Evolutionary conservation across 139 green algal species (phyloP).

Genomic region (Limnomonas spitsbergensis): DNA sequence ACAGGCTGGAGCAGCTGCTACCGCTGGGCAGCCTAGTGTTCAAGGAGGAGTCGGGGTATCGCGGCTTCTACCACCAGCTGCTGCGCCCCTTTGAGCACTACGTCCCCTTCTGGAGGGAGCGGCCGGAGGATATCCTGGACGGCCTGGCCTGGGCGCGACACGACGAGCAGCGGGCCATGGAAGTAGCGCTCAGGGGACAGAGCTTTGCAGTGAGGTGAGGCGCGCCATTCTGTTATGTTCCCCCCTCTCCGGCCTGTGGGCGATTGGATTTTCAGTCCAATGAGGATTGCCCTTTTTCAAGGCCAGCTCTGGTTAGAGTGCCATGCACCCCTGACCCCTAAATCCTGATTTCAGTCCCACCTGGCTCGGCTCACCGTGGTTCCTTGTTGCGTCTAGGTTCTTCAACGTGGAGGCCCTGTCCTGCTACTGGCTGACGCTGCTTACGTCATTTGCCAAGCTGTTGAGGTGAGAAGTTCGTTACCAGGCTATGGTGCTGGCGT

Average conservation of each 20-base stretch:
- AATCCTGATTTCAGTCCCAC: neutral
- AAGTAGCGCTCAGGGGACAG: slow-evolving; percentile 23
- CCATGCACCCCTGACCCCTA: neutral
- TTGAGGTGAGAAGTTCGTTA: slow-evolving; percentile 3
- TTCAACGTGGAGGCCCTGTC: neutral
- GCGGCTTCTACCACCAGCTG: no score
- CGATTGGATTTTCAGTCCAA: neutral
- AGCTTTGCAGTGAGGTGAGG: slow-evolving; percentile 14
- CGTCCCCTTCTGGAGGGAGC: slow-evolving; percentile 4
- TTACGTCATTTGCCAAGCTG: neutral
- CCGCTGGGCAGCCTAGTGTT: no score
- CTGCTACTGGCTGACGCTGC: slow-evolving; percentile 18
- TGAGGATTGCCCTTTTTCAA: no score
- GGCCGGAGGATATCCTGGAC: slow-evolving; percentile 21
- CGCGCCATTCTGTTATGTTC: no score
- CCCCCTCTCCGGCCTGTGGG: neutral
- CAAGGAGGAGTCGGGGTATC: no score
- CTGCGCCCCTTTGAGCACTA: no score
- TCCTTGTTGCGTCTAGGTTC: neutral
- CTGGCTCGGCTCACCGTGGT: neutral
- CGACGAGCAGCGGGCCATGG: slow-evolving; percentile 24
- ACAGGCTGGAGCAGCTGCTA: no score
- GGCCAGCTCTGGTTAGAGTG: no score
- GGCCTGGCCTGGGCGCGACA: slow-evolving; percentile 13
- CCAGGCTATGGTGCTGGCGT: no score